Conservation (phyloP, 106 monocot species). For the Cymbidium sinense region DNA sequence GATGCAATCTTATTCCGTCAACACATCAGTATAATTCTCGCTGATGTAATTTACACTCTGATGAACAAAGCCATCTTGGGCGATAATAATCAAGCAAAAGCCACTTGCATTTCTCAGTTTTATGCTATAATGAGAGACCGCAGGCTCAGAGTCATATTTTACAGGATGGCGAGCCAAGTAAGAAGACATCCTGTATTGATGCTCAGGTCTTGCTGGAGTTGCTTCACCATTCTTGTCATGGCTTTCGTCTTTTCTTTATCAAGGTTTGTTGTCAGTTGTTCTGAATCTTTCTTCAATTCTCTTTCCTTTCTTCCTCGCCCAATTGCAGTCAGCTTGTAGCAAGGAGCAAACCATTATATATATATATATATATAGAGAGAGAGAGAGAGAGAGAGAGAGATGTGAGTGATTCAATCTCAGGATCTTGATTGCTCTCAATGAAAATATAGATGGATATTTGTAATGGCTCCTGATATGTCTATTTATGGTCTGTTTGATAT, state of each 20-base stretch:
- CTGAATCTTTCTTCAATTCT: slow-evolving; percentile 23
- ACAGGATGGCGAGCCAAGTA: slow-evolving; percentile 35
- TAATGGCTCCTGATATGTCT: too few species aligned
- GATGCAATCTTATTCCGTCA: slow-evolving; percentile 45
- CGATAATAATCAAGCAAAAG: background rate
- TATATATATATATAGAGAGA: too few species aligned
- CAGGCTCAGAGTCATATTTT: slow-evolving; percentile 56
- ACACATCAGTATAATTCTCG: slow-evolving; percentile 27
- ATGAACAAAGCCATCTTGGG: slow-evolving; percentile 15
- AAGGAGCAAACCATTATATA: too few species aligned
- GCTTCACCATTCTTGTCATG: slow-evolving; percentile 23
- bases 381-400: too few species aligned
- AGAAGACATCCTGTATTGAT: slow-evolving; percentile 44
- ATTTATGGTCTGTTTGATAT: too few species aligned
- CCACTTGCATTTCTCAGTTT: background rate
- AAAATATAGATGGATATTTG: too few species aligned
- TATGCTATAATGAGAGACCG: slow-evolving; percentile 38
- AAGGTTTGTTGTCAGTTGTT: slow-evolving; percentile 26
- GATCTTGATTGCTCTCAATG: too few species aligned
- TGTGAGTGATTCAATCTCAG: too few species aligned
- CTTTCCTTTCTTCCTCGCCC: slow-evolving; percentile 20
- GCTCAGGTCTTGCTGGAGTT: slow-evolving; percentile 45
- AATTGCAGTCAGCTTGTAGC: slow-evolving; percentile 23
- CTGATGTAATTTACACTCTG: slow-evolving; percentile 51
- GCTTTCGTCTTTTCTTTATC: slow-evolving; percentile 36